Base-by-base conservation (phyloP, 495 filamentous ascomycete species). In the Neurospora tetrasperma region DNA sequence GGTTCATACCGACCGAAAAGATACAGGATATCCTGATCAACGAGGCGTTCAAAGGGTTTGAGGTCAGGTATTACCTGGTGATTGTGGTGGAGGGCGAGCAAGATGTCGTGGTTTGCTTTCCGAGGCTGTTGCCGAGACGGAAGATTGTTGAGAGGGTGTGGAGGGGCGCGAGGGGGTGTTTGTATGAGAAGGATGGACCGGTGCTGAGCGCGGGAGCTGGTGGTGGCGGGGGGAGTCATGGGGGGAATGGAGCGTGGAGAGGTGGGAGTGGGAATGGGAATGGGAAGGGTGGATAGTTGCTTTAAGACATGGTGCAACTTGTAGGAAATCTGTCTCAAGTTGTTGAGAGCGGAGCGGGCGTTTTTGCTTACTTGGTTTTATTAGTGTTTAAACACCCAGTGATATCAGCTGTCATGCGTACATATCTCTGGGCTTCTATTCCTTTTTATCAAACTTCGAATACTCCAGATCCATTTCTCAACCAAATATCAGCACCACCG, bases 11-110 rank as follows among this genome's bases (percentile, higher is more conserved):
- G 5, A 97, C 96, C 1, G 92, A 89, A 3, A 89, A 92, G 78
- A 96, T 98, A 48, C 90, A 92, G 71, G 96, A 98, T 82, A 90
- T 98, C 72, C 87, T 97, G 72, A 92, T 99, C 66, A 93, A 98
- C 80, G 96, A 99, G 81, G 96, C 95, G 42, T 98, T 98, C 82
- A 89, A 88, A 73, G 95, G 96, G 48, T 96, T 97, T 79, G 93
- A 94, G 81, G 95, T 98, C 69, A 84, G 91, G 71, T 96, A 93
- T 79, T 97, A 97, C 80, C 84, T 99, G 16, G 89, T 91, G 11
- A 92, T 98, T 12, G 90, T 97, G 75, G 94, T 98, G 69, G 92
- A 97, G 78, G 95, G 92, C 44, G 96, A 98, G 83, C 88, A 90
- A 72, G 90, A 93, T 71, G 88, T 96, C 16, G 90, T 97, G 11